These are phyloP conservation scores for Vitis riparia DNA, from an alignment of 164 flowering plant species.

Conservation along the genomic window DNA sequence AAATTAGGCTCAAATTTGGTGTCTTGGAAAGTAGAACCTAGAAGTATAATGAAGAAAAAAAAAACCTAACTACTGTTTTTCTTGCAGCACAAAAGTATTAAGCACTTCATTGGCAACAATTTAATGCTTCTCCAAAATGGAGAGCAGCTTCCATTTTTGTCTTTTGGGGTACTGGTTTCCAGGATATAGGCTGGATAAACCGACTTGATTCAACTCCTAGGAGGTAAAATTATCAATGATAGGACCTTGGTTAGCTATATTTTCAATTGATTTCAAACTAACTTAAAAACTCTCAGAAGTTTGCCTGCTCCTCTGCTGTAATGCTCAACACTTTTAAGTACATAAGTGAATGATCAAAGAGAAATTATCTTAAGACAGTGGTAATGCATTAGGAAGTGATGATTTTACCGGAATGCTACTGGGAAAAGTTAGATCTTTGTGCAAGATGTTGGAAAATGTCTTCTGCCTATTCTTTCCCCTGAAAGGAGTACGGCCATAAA, in stretches of 20 bases:
- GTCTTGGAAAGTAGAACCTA: background rate
- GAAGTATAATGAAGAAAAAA: too few species aligned
- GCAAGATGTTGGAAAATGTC: slow-evolving; percentile 88
- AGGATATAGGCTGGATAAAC: too few species aligned
- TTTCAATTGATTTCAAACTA: too few species aligned
- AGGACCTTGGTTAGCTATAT: too few species aligned
- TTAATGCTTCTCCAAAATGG: background rate
- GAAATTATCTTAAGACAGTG: background rate
- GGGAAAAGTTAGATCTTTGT: slow-evolving; percentile 94
- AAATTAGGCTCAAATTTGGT: background rate
- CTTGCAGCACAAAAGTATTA: background rate
- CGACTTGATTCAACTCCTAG: background rate
- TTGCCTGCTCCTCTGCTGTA: too few species aligned
- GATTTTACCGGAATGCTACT: slow-evolving; percentile 83
- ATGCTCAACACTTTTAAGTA: background rate
- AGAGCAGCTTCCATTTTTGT: background rate
- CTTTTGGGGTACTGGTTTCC: background rate
- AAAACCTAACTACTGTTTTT: too few species aligned
- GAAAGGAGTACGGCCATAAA: slow-evolving; percentile 97
- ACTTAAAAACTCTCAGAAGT: too few species aligned
- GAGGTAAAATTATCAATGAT: too few species aligned
- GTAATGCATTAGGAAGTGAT: background rate
- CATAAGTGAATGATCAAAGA: too few species aligned
- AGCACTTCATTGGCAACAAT: background rate
- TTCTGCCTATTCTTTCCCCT: slow-evolving; percentile 95